Evolutionary conservation across 768 basidiomycete species (phyloP), one percentile per base, ranked within the genome.

Genomic region (Russula dissimulans): DNA sequence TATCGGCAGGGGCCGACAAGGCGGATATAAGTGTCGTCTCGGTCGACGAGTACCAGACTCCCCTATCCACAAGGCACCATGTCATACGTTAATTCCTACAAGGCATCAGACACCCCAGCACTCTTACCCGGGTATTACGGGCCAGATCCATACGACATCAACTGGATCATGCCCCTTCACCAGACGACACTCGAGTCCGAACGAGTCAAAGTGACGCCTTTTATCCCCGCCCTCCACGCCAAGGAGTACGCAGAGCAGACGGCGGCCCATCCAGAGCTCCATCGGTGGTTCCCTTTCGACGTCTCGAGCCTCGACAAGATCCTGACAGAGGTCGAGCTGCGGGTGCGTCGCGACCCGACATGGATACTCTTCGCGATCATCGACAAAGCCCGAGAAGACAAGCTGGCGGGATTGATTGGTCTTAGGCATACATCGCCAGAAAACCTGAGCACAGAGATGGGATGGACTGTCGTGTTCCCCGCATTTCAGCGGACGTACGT

Each of bases 201-300:
- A 2, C 74, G 74, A 12, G 69, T 79, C 49, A 71, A 71, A 56
- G 70, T 79, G 44, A 67, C 66, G 0, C 77, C 75, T 0, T 78
- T 77, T 69, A 66, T 76, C 39, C 77, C 77, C 4, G 57, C 67
- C 12, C 36, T 72, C 3, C 76, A 79, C 56, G 72, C 63, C 6
- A 57, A 66, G 11, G 48, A 59, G 3, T 74, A 74, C 64, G 69
- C 69, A 62, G 61, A 70, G 6, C 66, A 65, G 29, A 55, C 69
- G 45, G 31, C 54, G 1, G 62, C 69, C 18, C 68, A 69, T 47
- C 60, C 65, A 3, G 69, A 70, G 7, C 60, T 75, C 1, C 70
- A 69, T 50, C 64, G 53, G 9, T 77, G 71, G 66, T 67, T 77
- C 29, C 73, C 76, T 1, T 66, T 72, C 61, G 54, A 68, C 65